These are phyloP conservation scores for Fusarium proliferatum DNA, from an alignment of 2,329 filamentous ascomycete genomes.

Conservation along the genomic window DNA sequence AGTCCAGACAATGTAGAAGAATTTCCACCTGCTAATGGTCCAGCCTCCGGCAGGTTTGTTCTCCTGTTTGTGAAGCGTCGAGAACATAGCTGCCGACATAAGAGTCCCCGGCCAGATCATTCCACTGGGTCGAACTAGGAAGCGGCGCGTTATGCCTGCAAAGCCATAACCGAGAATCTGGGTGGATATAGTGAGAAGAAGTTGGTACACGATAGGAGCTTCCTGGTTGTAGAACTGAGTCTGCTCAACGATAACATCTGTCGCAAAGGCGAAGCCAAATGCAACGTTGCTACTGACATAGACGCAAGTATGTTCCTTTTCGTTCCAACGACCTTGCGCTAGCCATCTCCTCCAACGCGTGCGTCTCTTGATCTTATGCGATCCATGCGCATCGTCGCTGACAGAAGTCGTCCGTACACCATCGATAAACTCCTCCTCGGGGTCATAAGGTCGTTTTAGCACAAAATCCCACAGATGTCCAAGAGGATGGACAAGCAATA, in stretches of 20 bases:
- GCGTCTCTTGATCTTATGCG: slow-evolving; percentile 43
- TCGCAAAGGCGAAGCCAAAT: slow-evolving; percentile 89
- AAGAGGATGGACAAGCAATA: slow-evolving; percentile 85
- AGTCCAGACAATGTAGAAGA: slow-evolving; percentile 81
- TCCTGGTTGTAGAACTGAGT: slow-evolving; percentile 90
- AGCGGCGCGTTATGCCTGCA: slow-evolving; percentile 82
- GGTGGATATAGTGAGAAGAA: slow-evolving; percentile 85
- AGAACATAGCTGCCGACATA: slow-evolving; percentile 91
- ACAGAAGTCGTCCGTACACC: slow-evolving; percentile 54
- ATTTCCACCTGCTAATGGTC: slow-evolving; percentile 84
- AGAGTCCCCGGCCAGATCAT: slow-evolving; percentile 94
- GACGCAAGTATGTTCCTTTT: slow-evolving; percentile 89
- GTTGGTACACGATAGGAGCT: slow-evolving; percentile 79
- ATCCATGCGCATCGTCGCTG: slow-evolving; percentile 30
- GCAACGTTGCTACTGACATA: slow-evolving; percentile 92
- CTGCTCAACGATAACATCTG: slow-evolving; percentile 90
- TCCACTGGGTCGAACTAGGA: slow-evolving; percentile 83
- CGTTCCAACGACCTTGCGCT: slow-evolving; percentile 84
- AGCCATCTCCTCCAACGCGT: slow-evolving; percentile 75
- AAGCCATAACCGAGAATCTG: slow-evolving; percentile 90
- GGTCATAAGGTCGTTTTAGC: slow-evolving; percentile 71
- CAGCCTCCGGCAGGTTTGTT: slow-evolving; percentile 86
- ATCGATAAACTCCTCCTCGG: slow-evolving; percentile 60
- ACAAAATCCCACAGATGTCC: slow-evolving; percentile 82
- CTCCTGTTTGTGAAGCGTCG: slow-evolving; percentile 84